These are phyloP conservation scores for Salix purpurea DNA, from an alignment of 345 rosid species.

Conservation along the genomic window DNA sequence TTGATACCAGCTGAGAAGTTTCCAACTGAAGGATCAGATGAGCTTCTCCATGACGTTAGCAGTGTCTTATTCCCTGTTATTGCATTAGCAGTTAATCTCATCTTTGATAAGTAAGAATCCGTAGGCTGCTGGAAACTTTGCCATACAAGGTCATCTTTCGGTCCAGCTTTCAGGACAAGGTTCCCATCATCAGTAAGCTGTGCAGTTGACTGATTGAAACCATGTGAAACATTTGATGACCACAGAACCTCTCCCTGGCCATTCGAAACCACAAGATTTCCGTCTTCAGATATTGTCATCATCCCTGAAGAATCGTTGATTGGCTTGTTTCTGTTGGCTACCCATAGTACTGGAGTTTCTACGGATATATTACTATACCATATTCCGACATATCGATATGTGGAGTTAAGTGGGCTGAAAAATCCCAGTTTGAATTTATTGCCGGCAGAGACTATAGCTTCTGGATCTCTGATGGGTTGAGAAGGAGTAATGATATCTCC, in stretches of 20 bases:
- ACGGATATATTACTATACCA: not conserved
- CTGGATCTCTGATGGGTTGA: not conserved
- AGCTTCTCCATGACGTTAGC: too few relatives aligned
- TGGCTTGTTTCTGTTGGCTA: conserved; percentile 12
- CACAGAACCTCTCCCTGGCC: too few relatives aligned
- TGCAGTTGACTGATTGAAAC: too few relatives aligned
- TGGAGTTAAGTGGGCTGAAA: not conserved
- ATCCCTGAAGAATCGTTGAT: conserved; percentile 30
- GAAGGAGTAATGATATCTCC: not conserved
- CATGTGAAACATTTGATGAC: too few relatives aligned
- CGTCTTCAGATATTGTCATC: conserved; percentile 22
- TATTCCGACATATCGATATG: conserved; percentile 3
- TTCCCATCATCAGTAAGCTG: conserved; percentile 21
- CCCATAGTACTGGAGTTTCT: not conserved
- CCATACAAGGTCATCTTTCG: too few relatives aligned
- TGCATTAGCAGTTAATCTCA: conserved; percentile 27
- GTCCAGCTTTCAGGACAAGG: conserved; percentile 3
- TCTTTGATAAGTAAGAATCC: conserved; percentile 25
- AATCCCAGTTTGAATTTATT: conserved; percentile 1
- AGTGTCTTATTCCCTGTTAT: too few relatives aligned
- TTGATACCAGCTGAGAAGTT: too few relatives aligned
- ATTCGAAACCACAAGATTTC: too few relatives aligned
- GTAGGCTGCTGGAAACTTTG: conserved; percentile 23
- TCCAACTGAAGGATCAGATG: too few relatives aligned
- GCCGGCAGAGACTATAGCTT: not conserved